Conservation (phyloP, 2,329 filamentous ascomycete species). For the Septoria petroselini region DNA sequence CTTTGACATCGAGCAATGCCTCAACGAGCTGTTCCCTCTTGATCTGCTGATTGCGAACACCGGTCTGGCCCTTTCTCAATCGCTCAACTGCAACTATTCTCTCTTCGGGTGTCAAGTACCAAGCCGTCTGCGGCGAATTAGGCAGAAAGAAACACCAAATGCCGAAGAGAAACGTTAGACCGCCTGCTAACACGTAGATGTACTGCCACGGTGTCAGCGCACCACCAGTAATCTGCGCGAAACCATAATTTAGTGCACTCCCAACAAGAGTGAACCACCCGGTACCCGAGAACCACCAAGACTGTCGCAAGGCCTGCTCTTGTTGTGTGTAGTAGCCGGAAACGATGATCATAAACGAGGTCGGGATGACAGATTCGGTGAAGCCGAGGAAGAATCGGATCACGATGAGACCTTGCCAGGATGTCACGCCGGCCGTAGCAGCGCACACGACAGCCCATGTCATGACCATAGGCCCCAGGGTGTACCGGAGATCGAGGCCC, state of each 20-base stretch:
- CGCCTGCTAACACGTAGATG: conserved; percentile 45
- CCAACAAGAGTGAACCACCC: conserved; percentile 1
- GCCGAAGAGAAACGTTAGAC: conserved; percentile 3
- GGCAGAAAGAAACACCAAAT: conserved; percentile 14
- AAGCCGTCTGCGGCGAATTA: conserved; percentile 3
- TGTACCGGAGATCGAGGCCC: conserved; percentile 44
- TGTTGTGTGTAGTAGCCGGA: conserved; percentile 28
- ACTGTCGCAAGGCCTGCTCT: conserved; percentile 16
- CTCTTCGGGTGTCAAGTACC: conserved; percentile 1
- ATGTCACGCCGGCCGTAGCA: conserved; percentile 23
- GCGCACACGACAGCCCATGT: not conserved
- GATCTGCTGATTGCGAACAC: not conserved
- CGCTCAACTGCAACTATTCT: conserved; percentile 1
- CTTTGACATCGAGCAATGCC: conserved; percentile 54
- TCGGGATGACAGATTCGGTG: not conserved
- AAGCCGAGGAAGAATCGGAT: conserved; percentile 28
- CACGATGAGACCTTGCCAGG: conserved; percentile 38
- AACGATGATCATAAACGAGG: conserved; percentile 51
- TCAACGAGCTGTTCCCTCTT: conserved; percentile 55
- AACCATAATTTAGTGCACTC: not conserved
- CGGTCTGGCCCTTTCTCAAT: not conserved
- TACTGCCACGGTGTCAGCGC: conserved; percentile 29
- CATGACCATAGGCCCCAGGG: conserved; percentile 29
- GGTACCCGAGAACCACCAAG: conserved; percentile 5
- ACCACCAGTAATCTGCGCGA: conserved; percentile 35